Conservation (phyloP, 2,329 filamentous ascomycete species). For the Pyricularia sp. region DNA sequence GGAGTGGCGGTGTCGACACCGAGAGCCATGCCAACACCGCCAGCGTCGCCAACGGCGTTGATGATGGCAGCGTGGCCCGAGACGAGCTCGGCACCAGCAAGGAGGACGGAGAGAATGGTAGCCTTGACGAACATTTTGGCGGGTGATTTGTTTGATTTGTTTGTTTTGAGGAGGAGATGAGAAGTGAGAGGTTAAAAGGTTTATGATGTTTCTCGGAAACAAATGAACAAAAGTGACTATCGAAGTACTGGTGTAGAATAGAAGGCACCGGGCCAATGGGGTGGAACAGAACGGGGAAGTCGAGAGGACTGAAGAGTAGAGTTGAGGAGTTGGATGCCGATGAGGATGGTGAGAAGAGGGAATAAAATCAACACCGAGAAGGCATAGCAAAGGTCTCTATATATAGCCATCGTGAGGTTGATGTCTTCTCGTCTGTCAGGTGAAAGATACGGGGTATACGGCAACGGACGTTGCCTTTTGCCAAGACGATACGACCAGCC, state of each 20-base stretch:
- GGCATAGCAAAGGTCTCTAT: not conserved
- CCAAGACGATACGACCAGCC: not conserved
- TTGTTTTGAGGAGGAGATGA: not conserved
- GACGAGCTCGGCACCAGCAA: conserved; percentile 45
- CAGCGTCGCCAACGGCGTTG: conserved; percentile 45
- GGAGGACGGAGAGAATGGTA: conserved; percentile 32
- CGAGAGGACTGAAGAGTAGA: not conserved
- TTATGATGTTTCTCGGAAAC: not conserved
- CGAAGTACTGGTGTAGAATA: not conserved
- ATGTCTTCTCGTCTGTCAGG: not conserved
- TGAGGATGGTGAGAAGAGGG: conserved; percentile 1
- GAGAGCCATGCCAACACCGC: conserved; percentile 43
- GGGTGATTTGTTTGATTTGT: not conserved
- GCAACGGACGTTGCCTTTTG: not conserved
- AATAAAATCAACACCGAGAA: not conserved
- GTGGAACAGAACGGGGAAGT: not conserved
- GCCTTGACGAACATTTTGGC: conserved; percentile 22
- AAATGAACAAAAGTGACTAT: not conserved
- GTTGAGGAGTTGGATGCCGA: not conserved
- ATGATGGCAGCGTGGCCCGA: conserved; percentile 54
- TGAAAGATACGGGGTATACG: not conserved
- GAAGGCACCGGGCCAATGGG: not conserved
- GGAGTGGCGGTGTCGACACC: conserved; percentile 45
- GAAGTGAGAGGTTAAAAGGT: not conserved
- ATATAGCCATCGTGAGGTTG: conserved; percentile 1